phyloP scores from a whole-genome alignment of 306 rosid genomes.

The Quercus bicolor region DNA sequence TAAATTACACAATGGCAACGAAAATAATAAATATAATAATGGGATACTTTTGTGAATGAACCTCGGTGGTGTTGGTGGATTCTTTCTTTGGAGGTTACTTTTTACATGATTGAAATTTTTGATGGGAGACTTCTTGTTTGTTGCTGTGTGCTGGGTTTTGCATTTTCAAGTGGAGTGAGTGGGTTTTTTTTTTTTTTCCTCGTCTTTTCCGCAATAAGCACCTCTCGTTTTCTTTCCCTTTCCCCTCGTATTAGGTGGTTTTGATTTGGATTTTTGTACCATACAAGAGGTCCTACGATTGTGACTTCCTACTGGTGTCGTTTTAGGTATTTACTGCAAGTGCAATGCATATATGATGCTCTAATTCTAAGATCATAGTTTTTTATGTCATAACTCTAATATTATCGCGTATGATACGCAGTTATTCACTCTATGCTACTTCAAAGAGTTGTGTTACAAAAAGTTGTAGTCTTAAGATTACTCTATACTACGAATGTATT shows the following conservation, averaged over 20 bases:
- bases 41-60: slow-evolving; percentile 9
- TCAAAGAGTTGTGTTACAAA: too few relatives aligned
- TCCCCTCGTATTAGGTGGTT: slow-evolving; percentile 17
- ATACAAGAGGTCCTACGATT: slow-evolving; percentile 21
- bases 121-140: background rate
- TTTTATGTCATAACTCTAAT: too few relatives aligned
- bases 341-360: too few relatives aligned
- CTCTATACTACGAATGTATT: too few relatives aligned
- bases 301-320: slow-evolving; percentile 24
- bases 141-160: background rate
- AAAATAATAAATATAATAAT: background rate
- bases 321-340: too few relatives aligned
- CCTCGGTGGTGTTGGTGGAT: slow-evolving; percentile 18
- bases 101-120: too few relatives aligned
- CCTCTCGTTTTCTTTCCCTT: slow-evolving; percentile 9
- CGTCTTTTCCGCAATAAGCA: slow-evolving; percentile 7
- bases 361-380: too few relatives aligned
- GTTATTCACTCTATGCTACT: too few relatives aligned
- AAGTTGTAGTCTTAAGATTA: too few relatives aligned
- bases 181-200: background rate
- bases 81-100: background rate
- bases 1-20: background rate
- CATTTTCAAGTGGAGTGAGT: background rate
- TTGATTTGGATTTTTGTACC: slow-evolving; percentile 16
- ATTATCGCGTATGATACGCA: too few relatives aligned